Conservation (phyloP, 208 protist genomes). For the Trichomonas gallinae region DNA sequence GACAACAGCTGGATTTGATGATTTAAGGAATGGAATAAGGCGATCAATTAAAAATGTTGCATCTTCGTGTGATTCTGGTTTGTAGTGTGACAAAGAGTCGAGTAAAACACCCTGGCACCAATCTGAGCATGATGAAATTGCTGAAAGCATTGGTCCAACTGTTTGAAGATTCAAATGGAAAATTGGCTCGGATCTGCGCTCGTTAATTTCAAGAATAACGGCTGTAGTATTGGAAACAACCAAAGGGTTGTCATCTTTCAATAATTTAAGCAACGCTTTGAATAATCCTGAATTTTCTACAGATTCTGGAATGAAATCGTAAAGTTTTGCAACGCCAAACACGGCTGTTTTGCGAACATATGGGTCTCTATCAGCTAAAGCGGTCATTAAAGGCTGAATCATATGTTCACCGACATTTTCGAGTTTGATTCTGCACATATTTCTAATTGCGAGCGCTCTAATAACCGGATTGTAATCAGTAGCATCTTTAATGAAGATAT, state of each 20-base stretch:
- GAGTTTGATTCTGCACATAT: background rate
- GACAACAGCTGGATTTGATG: constrained; percentile 92
- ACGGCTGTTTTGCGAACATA: constrained; percentile 81
- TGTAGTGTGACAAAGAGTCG: constrained; percentile 64
- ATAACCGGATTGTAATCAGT: background rate
- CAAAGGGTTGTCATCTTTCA: constrained; percentile 84
- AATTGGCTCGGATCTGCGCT: constrained; percentile 41
- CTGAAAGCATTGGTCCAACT: constrained; percentile 75
- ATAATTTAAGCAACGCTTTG: constrained; percentile 53
- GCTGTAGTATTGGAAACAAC: constrained; percentile 81
- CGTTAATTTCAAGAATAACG: constrained; percentile 73
- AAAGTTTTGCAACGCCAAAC: constrained; percentile 86
- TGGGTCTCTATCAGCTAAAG: background rate
- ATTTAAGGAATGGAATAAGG: constrained; percentile 75
- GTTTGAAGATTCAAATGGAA: constrained; percentile 56
- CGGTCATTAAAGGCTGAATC: background rate
- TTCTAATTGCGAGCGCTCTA: background rate
- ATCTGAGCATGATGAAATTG: constrained; percentile 83
- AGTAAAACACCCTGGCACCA: constrained; percentile 94
- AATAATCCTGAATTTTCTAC: constrained; percentile 63
- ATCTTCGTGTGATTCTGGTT: constrained; percentile 36
- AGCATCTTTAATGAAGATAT: background rate
- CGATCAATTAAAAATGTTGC: constrained; percentile 73
- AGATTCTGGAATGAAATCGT: constrained; percentile 67
- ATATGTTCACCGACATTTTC: constrained; percentile 4